A percentile compares a stretch with the other conserved stretches of the same genome.
phyloP scores from a whole-genome alignment of 148 eudicot species.

The Salicornia ramosissima region DNA sequence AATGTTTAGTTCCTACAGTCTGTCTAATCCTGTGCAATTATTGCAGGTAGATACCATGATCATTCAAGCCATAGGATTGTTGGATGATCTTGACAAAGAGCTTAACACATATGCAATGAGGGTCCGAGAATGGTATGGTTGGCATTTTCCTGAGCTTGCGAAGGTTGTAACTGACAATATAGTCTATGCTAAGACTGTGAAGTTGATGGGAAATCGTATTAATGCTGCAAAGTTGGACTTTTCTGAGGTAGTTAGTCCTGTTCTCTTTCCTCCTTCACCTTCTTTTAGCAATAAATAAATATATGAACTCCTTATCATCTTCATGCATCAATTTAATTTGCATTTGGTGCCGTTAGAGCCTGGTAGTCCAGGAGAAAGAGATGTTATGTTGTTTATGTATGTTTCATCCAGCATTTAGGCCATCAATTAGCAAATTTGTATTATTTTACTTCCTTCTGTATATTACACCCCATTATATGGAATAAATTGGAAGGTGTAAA shows the following conservation, averaged over 20 bases:
- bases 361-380: no score
- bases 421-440: neutral
- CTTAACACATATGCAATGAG: slow-evolving; percentile 97
- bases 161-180: slow-evolving; percentile 89
- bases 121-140: slow-evolving; percentile 96
- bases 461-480: no score
- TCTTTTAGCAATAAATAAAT: no score
- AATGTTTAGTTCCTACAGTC: neutral
- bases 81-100: slow-evolving; percentile 98
- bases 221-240: slow-evolving; percentile 89
- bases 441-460: neutral
- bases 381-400: neutral
- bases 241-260: slow-evolving; percentile 64
- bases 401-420: neutral
- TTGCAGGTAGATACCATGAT: slow-evolving; percentile 93
- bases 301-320: neutral
- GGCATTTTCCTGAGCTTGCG: slow-evolving; percentile 99
- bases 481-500: no score
- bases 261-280: neutral
- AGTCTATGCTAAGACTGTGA: slow-evolving; percentile 76
- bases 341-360: neutral
- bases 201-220: slow-evolving; percentile 71
- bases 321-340: neutral
- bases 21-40: neutral
- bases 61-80: slow-evolving; percentile 88